Evolutionary conservation across 306 rosid genomes (phyloP), one percentile per base, ranked within the genome.

Genomic region (Purshia tridentata): DNA sequence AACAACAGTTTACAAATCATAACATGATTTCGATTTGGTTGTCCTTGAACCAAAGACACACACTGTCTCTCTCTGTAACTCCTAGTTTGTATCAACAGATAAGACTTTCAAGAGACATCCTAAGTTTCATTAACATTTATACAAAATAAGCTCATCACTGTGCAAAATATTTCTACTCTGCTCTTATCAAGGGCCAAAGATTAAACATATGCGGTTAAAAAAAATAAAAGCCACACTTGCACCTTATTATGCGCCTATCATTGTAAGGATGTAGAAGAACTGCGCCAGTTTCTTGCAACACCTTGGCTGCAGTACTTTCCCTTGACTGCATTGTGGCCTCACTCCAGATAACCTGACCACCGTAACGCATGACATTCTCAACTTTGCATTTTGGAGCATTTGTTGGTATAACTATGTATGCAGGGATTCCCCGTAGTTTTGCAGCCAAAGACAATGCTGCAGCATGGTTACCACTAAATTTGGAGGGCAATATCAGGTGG

Each of bases 401-500:
- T 88, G 82, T 84, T 4, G 98, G 97, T 72, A 91, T 74, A 74
- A 93, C 89, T 69, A 89, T 85, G 65, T 93, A 89, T 18, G 98
- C 90, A 81, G 97, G 90, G 67, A 91, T 81, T 53, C 94, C 97
- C 45, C 94, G 69, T n/a, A 86, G 83, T 70, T 93, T 91, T 18
- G 97, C 98, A n/a, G 97, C 97, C 90, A 91, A 82, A 84, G 98
- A 83, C 83, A 91, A 83, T 7, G 98, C 98, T 23, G 96, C 98
- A 62, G 97, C 97, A 85, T 93, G 96, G 81, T 93, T 91, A 60
- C 98, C 98, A 73, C 98, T 93, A 78, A 59, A 74, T 84, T 87
- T 29, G 74, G 52, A 88, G 62, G 58, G 77, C 8, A 60, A 9
- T 2, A 75, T 90, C 80, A 86, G 78, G 62, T 67, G 41, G 75